Evolutionary conservation across 2,329 filamentous ascomycete genomes (phyloP).

Genomic region (Stachybotrys echinatus): DNA sequence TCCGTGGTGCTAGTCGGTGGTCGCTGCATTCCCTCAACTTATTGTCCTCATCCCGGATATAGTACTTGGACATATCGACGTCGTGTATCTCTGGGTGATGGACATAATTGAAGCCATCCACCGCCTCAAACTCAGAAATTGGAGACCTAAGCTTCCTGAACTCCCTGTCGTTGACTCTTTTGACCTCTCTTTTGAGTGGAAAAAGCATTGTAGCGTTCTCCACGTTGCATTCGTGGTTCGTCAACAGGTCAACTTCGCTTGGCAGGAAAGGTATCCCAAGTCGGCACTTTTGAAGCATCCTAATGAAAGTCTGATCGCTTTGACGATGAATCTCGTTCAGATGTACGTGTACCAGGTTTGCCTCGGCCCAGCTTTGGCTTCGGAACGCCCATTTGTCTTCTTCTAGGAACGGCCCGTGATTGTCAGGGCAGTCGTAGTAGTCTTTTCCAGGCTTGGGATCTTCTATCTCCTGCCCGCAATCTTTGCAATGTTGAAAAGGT

Average conservation of each 20-base stretch:
- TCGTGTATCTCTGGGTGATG: not conserved
- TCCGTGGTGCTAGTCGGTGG: constrained; percentile 6
- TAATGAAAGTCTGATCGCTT: constrained; percentile 45
- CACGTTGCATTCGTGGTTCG: constrained; percentile 34
- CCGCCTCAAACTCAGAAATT: constrained; percentile 2
- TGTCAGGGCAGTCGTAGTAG: constrained; percentile 20
- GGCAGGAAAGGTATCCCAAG: constrained; percentile 33
- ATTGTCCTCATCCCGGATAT: constrained; percentile 1
- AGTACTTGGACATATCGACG: not conserved
- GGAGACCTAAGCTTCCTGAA: constrained; percentile 8
- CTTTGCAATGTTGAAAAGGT: constrained; percentile 34
- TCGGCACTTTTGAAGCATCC: constrained; percentile 49
- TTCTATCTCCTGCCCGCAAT: no score
- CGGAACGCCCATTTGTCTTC: constrained; percentile 57
- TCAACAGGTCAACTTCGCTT: constrained; percentile 35
- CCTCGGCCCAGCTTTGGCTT: constrained; percentile 48
- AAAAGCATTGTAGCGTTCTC: constrained; percentile 10
- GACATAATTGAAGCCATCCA: constrained; percentile 12
- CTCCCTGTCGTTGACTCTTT: constrained; percentile 1
- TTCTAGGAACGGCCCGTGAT: constrained; percentile 33
- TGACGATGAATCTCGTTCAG: constrained; percentile 54
- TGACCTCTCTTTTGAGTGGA: constrained; percentile 6
- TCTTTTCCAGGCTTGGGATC: constrained; percentile 4
- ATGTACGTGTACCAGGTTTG: constrained; percentile 47
- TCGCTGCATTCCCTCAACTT: constrained; percentile 5